phyloP scores from a whole-genome alignment of 306 rosid species.

The Potentilla sterilis region DNA sequence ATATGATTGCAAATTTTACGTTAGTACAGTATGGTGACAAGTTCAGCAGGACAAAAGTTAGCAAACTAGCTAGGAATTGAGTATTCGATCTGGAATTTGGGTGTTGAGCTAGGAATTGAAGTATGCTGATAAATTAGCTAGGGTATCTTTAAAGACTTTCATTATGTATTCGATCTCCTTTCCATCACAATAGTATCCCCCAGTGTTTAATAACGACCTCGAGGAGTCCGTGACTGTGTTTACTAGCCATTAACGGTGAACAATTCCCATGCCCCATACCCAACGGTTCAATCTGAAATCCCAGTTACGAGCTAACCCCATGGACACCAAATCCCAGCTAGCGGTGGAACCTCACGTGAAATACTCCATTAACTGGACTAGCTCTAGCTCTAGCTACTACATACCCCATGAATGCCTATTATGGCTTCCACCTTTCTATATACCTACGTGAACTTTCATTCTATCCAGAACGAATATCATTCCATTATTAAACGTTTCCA shows the following conservation, averaged over 20 bases:
- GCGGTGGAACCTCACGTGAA: conserved; percentile 27
- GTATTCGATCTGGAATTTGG: too few species aligned
- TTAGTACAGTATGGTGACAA: too few species aligned
- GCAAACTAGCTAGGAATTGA: too few species aligned
- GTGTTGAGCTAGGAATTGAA: too few species aligned
- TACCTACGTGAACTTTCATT: not conserved
- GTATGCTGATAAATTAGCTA: too few species aligned
- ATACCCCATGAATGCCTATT: not conserved
- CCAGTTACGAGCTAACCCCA: conserved; percentile 4
- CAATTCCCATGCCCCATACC: not conserved
- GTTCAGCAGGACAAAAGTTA: too few species aligned
- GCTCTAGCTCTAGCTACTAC: not conserved
- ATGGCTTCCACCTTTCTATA: conserved; percentile 6
- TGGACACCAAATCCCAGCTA: conserved; percentile 11
- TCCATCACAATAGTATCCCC: too few species aligned
- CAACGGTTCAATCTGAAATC: conserved; percentile 9
- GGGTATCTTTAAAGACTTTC: too few species aligned
- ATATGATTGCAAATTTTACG: too few species aligned
- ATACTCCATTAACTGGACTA: not conserved
- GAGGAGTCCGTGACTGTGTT: conserved; percentile 29
- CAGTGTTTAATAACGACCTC: not conserved
- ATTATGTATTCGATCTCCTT: too few species aligned
- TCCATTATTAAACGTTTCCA: not conserved
- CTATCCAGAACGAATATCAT: not conserved
- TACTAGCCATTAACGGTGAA: conserved; percentile 29